Percentiles rank a stretch among this genome's conserved stretches.
Evolutionary conservation across 2,329 filamentous ascomycete genomes (phyloP).

Genomic region (Fusarium stilboides): DNA sequence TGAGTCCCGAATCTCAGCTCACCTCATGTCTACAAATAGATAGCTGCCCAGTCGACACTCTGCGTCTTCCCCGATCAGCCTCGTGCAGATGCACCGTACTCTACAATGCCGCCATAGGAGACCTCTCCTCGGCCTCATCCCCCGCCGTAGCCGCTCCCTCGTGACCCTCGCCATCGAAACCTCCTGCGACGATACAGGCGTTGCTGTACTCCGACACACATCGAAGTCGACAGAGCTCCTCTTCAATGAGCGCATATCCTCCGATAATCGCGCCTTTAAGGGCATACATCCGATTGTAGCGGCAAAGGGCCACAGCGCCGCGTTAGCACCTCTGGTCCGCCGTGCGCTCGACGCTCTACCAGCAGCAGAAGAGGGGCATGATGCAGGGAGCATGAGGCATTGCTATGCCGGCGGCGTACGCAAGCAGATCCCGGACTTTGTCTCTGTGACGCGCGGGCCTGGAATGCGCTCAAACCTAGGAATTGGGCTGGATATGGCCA

Average conservation of each 20-base stretch:
- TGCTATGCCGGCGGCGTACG: slow-evolving; percentile 40
- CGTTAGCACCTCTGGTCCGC: slow-evolving; percentile 77
- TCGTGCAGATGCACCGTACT: slow-evolving; percentile 34
- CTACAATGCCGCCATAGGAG: slow-evolving; percentile 16
- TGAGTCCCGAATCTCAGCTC: slow-evolving; percentile 15
- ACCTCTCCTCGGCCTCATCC: neutral
- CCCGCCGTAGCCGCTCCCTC: slow-evolving; percentile 53
- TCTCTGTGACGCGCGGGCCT: slow-evolving; percentile 91
- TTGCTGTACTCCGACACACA: slow-evolving; percentile 81
- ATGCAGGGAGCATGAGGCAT: slow-evolving; percentile 5
- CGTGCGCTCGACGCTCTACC: slow-evolving; percentile 72
- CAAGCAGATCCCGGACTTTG: slow-evolving; percentile 77
- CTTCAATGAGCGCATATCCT: slow-evolving; percentile 86
- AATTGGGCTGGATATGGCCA: slow-evolving; percentile 85
- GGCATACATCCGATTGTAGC: slow-evolving; percentile 87
- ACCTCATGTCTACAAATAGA: neutral
- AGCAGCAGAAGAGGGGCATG: slow-evolving; percentile 18
- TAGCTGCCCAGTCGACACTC: neutral
- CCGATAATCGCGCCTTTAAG: slow-evolving; percentile 79
- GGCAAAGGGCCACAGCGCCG: slow-evolving; percentile 80
- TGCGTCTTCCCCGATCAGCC: neutral
- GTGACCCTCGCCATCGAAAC: slow-evolving; percentile 83
- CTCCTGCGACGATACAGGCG: slow-evolving; percentile 93
- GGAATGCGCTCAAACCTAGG: slow-evolving; percentile 87
- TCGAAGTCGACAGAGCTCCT: slow-evolving; percentile 69